Conservation (phyloP, 1,284 basidiomycete genomes). For the Gomphus sp. region DNA sequence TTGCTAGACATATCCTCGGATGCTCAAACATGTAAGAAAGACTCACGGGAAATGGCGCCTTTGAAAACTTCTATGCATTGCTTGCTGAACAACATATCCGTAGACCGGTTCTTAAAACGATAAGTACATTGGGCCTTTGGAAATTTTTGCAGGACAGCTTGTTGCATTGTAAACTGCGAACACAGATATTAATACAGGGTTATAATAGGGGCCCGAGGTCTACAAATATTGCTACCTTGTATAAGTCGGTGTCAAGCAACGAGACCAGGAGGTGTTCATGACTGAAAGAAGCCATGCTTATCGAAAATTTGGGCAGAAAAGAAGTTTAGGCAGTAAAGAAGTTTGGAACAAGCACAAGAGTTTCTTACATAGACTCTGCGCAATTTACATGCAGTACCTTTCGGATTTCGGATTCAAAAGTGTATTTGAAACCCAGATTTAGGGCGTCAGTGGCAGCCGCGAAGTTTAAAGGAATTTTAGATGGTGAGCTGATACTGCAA, state of each 20-base stretch:
- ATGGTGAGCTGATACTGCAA: not conserved
- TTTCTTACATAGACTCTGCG: too few relatives aligned
- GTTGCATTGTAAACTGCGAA: slow-evolving; percentile 89
- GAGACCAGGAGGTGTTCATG: slow-evolving; percentile 37
- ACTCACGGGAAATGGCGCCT: slow-evolving; percentile 57
- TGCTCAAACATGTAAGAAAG: not conserved
- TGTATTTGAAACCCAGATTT: not conserved
- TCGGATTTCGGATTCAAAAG: not conserved
- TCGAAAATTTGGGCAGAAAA: too few relatives aligned
- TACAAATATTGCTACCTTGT: slow-evolving; percentile 56
- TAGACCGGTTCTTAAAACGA: slow-evolving; percentile 81
- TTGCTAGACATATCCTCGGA: not conserved
- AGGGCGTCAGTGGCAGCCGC: not conserved
- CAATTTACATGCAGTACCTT: not conserved
- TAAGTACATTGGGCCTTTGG: slow-evolving; percentile 62
- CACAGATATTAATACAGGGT: not conserved
- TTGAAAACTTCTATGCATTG: slow-evolving; percentile 61
- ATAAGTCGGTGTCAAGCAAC: slow-evolving; percentile 91
- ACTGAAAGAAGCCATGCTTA: not conserved
- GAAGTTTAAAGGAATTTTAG: too few relatives aligned
- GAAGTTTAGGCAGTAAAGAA: not conserved
- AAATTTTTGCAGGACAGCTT: slow-evolving; percentile 82
- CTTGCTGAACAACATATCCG: slow-evolving; percentile 62
- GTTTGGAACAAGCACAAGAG: not conserved
- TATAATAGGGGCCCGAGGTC: not conserved